Percentiles rank a stretch among this genome's conserved stretches.
Evolutionary conservation across 768 basidiomycete genomes (phyloP).

Genomic region (Mycena pura): DNA sequence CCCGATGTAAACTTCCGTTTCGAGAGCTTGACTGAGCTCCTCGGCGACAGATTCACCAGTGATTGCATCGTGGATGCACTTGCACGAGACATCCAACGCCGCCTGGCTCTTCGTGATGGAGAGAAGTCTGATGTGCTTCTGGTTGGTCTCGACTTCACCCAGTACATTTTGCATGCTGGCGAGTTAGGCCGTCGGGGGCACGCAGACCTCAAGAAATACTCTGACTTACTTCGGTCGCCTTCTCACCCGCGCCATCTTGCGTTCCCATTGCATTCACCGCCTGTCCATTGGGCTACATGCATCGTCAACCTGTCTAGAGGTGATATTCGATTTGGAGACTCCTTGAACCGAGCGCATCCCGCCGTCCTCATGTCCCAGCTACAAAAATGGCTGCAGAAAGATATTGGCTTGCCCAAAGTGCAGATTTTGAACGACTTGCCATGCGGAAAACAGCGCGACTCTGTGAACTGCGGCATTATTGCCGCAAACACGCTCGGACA

Average conservation of each 20-base stretch:
- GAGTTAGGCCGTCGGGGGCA: not conserved
- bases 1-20: too few species aligned
- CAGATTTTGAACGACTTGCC: not conserved
- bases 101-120: too few species aligned
- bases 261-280: not conserved
- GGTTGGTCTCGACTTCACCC: not conserved
- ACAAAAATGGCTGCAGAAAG: not conserved
- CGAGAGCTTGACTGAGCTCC: not conserved
- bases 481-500: not conserved
- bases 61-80: too few species aligned
- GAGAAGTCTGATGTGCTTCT: not conserved
- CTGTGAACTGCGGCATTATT: not conserved
- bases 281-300: not conserved
- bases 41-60: not conserved
- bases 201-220: not conserved
- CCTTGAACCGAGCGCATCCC: not conserved
- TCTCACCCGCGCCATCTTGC: not conserved
- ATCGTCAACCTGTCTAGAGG: not conserved
- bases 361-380: not conserved
- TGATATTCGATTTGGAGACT: not conserved
- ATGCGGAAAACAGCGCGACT: not conserved
- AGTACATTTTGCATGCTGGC: not conserved
- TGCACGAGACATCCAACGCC: too few species aligned
- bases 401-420: not conserved
- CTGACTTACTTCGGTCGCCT: not conserved